Base-by-base conservation (phyloP, 1,284 basidiomycete species). In the Uromyces viciae-fabae region DNA sequence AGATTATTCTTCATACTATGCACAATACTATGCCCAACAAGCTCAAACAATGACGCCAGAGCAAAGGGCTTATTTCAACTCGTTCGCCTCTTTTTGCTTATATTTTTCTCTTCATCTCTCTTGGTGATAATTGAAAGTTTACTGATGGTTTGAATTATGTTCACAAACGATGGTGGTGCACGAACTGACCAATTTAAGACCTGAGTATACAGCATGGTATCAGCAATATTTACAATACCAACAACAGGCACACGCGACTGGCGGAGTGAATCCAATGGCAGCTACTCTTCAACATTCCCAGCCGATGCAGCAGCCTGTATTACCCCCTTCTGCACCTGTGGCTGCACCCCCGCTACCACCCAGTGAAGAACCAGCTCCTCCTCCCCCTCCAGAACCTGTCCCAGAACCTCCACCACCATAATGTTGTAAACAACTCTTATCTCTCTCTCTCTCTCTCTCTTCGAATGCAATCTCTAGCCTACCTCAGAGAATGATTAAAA, bases 1-100 rank as follows among this genome's bases (percentile, higher is more conserved):
- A 85, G 85, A 42, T 85, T 86, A 60, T 28, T 46, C 54, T 62
- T 52, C 78, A 33, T 80, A 80, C 56, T 80, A 80, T 60, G 78
- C 78, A 3, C 78, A 80, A n/a, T 80, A 80, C 25, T 80, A 80
- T 31, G 78, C 78, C 31, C 78, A 80, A 42, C 78, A 80, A 46
- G 68, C 78, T 11, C 78, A 80, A 60, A 73, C 56, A 15, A 72
- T 80, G 69, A 80, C 78, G 9, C 36, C 78, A 9, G 78, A 80
- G 46, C 78, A 80, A 54, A 56, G 71, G 54, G 78, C 78, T 25
- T 80, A 80, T 46, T 80, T 62, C 68, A 80, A 80, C 46, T 80
- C 78, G 78, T 80, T 14, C 17, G 78, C 73, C 2, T 40, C 28
- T 3, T 64, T 64, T n/a, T 25, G 4, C 17, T 31, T 2, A 54